Evolutionary conservation across 2,329 filamentous ascomycete genomes (phyloP), one percentile per base, ranked within the genome.

Genomic region (Paraconiothyrium sp.): DNA sequence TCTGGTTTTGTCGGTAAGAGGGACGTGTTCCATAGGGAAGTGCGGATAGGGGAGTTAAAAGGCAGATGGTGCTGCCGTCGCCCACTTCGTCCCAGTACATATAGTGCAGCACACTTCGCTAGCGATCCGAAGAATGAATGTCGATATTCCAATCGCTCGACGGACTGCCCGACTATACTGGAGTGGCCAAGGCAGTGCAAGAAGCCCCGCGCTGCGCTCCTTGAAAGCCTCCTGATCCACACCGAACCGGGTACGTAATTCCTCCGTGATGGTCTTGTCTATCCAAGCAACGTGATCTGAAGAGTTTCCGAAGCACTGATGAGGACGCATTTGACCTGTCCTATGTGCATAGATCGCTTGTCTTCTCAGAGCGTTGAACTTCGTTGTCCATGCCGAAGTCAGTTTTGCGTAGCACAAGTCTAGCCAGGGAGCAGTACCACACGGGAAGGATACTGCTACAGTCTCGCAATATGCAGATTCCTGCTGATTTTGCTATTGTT

Each of bases 401-500:
- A n/a, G n/a, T n/a, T n/a, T n/a, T n/a, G n/a, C n/a, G n/a, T n/a
- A n/a, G n/a, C n/a, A n/a, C n/a, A n/a, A n/a, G n/a, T n/a, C n/a
- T n/a, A n/a, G n/a, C n/a, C n/a, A n/a, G n/a, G n/a, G n/a, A n/a
- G n/a, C n/a, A n/a, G n/a, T n/a, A n/a, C n/a, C n/a, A 24, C 14
- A 54, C 39, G 50, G 11, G 34, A 20, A 41, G 20, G 35, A 27
- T 2, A 54, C 50, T n/a, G 9, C 22, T 54, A 22, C 20, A 54
- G 35, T 27, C 20, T 39, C 35, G 34, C 50, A 22, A 54, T 20
- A 41, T 54, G 50, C 22, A 43, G 20, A 16, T 54, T 54, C 37
- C 50, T 41, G n/a, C 50, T 54, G 35, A 54, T 54, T 54, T 54
- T 35, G 35, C 37, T 54, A 8, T 24, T 41, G 34, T 34, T 27